Conservation (phyloP, 805 yeast genomes). For the Saccharomycopsis oosterbeekiorum region DNA sequence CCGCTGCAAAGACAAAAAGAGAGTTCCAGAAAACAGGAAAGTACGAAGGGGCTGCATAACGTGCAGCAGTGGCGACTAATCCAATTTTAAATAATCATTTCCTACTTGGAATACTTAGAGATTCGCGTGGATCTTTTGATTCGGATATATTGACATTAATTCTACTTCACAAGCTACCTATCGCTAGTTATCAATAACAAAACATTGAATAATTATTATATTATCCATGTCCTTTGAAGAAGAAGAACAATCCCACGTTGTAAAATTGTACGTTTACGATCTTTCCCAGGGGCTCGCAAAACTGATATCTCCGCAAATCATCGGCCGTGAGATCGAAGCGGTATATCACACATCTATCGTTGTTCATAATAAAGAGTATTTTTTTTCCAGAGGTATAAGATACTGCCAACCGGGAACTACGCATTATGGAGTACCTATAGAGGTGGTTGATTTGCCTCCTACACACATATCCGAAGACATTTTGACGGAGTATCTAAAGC, state of each 20-base stretch:
- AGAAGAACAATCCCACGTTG: slow-evolving; percentile 25
- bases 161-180: too few species aligned
- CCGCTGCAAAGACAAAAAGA: neutral
- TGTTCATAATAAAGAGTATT: slow-evolving; percentile 43
- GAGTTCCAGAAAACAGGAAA: neutral
- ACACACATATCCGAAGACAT: slow-evolving; percentile 44
- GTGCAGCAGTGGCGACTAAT: neutral
- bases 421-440: slow-evolving; percentile 49
- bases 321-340: slow-evolving; percentile 50
- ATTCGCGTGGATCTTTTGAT: too few species aligned
- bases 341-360: slow-evolving; percentile 59
- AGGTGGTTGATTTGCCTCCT: slow-evolving; percentile 43
- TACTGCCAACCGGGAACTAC: slow-evolving; percentile 35
- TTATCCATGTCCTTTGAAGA: slow-evolving; percentile 19
- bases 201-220: too few species aligned
- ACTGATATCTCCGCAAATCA: slow-evolving; percentile 36
- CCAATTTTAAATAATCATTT: neutral
- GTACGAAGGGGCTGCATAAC: neutral
- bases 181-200: too few species aligned
- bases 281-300: slow-evolving; percentile 54
- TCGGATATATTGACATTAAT: too few species aligned
- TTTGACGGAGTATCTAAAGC: slow-evolving; percentile 42
- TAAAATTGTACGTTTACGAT: slow-evolving; percentile 53
- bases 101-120: neutral
- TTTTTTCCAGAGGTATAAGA: slow-evolving; percentile 50